Base-by-base conservation (phyloP, 257 asterid genomes). In the Salvia miltiorrhiza region DNA sequence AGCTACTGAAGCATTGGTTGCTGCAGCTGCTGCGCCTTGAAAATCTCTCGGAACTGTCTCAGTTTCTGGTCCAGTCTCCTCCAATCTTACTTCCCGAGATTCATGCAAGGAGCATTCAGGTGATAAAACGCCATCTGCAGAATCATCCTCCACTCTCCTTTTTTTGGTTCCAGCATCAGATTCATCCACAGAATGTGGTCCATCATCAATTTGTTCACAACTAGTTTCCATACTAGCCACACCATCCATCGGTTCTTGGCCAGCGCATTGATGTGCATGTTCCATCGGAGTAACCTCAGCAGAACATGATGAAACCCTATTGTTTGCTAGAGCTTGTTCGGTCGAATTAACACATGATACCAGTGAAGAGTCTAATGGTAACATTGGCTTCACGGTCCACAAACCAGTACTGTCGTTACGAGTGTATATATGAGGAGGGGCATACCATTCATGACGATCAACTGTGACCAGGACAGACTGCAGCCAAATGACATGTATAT, bases 371-470 rank as follows among this genome's bases (percentile, higher is more conserved):
- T 85, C 84, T 52, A 77, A 71, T 43, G 86, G 92, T 76, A 94
- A 78, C 55, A 92, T 95, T 60, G 84, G 86, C 82, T 90, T 90
- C 24, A 80, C 71, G 16, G 76, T 76, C 99, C 99, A 94, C 61
- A 94, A 73, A 55, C 99, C 99, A 33, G 99, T 82, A 76, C 82
- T 73, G 78, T 91, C 99, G 79, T 91, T 77, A 47, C 98, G 99
- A 43, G 90, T 85, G 75, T 89, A 94, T 76, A 87, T 78, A 65
- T 84, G 96, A 60, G 99, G 97, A 65, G 90, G 86, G 43, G 99
- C 97, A 83, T 94, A 91, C 99, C 99, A 94, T 78, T 94, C 97
- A 76, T 91, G 97, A 68, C 97, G 93, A 67, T 94, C 99, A 69
- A 94, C 77, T 48, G 99, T 91, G 77, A 94, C 97, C 72, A 94